phyloP scores from a whole-genome alignment of 179 eudicot genomes.

The Actinidia chinensis region DNA sequence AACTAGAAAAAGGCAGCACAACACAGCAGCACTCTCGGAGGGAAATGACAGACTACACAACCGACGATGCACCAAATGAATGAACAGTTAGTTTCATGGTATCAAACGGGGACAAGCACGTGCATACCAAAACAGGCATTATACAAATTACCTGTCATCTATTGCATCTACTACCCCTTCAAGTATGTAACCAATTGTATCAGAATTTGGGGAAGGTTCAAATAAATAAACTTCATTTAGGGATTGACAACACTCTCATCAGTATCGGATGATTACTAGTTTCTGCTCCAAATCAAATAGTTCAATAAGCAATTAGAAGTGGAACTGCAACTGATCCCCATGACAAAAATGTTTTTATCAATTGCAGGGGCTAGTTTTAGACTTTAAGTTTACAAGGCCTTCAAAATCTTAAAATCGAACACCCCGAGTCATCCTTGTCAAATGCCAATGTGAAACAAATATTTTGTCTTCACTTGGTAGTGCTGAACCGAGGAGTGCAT shows the following conservation, averaged over 20 bases:
- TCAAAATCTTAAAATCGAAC: neutral
- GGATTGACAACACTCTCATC: too few species aligned
- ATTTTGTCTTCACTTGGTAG: too few species aligned
- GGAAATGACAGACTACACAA: neutral
- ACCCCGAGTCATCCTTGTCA: neutral
- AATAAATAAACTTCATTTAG: neutral
- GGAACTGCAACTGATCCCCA: neutral
- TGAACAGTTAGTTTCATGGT: neutral
- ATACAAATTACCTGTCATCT: neutral
- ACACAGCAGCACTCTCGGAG: neutral
- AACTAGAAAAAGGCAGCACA: neutral
- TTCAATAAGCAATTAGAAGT: slow-evolving; percentile 16
- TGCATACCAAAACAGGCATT: neutral
- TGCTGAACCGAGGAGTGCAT: too few species aligned
- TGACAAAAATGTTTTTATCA: neutral
- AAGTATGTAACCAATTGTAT: neutral
- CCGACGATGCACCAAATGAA: neutral
- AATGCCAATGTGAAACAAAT: too few species aligned
- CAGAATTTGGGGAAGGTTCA: neutral
- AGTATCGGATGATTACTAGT: too few species aligned
- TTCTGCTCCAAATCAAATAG: too few species aligned
- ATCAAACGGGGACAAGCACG: neutral
- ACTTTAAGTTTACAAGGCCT: neutral
- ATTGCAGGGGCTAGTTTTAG: too few species aligned
- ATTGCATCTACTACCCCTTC: neutral